These are phyloP conservation scores for Monoraphidium neglectum DNA, from an alignment of 139 green algal species.

Conservation along the genomic window DNA sequence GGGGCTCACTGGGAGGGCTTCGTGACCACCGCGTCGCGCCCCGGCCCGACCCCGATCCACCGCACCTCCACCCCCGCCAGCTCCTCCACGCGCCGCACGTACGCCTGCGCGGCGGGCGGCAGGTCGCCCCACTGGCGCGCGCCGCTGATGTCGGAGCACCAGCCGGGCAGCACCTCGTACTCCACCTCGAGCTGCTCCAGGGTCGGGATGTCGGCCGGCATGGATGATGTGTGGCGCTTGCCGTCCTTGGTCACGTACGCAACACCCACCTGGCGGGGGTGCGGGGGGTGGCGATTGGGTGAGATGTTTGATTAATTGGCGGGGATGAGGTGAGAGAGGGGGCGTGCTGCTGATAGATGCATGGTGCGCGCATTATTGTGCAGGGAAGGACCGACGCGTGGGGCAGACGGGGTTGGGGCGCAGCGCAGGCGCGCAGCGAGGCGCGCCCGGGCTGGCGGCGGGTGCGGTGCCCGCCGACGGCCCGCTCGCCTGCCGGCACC, in stretches of 20 bases:
- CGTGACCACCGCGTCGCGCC: constrained; percentile 89
- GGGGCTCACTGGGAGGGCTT: not conserved
- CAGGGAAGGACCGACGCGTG: no score
- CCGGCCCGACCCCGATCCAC: constrained; percentile 98
- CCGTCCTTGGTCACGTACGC: constrained; percentile 51
- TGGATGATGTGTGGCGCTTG: constrained; percentile 26
- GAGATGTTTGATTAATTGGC: no score
- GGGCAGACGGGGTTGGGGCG: no score
- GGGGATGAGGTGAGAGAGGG: not conserved
- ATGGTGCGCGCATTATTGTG: no score
- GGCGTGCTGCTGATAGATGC: no score
- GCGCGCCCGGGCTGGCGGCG: no score
- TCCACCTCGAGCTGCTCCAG: constrained; percentile 78
- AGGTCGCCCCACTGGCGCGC: constrained; percentile 85
- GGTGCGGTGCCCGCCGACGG: no score
- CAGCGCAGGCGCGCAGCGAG: no score
- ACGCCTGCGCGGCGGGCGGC: constrained; percentile 71
- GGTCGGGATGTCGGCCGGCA: constrained; percentile 75
- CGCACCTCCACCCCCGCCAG: constrained; percentile 80
- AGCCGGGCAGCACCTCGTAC: constrained; percentile 96
- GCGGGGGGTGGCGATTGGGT: no score
- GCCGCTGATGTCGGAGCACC: constrained; percentile 85
- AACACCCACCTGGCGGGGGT: constrained; percentile 55
- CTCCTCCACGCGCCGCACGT: constrained; percentile 90
- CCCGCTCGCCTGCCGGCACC: no score